A percentile compares a stretch with the other conserved stretches of the same genome.
These are phyloP conservation scores for Saturnispora bothae DNA, from an alignment of 805 yeast genomes.

Conservation along the genomic window DNA sequence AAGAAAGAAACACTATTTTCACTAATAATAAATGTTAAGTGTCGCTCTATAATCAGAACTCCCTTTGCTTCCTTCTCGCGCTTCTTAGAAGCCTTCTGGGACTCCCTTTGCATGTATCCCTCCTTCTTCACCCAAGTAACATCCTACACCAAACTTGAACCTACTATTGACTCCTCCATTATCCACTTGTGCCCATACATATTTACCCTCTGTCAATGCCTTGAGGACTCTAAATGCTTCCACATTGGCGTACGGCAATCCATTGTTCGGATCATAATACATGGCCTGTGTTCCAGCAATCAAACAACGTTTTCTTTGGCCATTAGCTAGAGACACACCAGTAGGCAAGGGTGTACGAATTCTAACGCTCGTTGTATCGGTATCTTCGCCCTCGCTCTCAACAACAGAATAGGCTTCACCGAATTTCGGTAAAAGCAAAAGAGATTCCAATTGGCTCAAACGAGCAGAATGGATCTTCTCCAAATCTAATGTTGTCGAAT, in stretches of 20 bases:
- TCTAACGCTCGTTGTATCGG: constrained; percentile 34
- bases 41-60: too few relatives aligned
- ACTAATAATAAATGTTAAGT: too few relatives aligned
- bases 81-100: constrained; percentile 65
- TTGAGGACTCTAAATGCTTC: constrained; percentile 62
- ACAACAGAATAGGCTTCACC: constrained; percentile 42
- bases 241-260: constrained; percentile 76
- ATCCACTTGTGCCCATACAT: constrained; percentile 41
- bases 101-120: constrained; percentile 70
- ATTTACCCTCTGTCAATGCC: constrained; percentile 44
- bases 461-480: constrained; percentile 19
- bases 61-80: too few relatives aligned
- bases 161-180: constrained; percentile 33
- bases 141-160: constrained; percentile 27
- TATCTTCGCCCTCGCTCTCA: constrained; percentile 34
- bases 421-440: constrained; percentile 45
- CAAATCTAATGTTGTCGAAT: constrained; percentile 19
- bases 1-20: too few relatives aligned
- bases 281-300: constrained; percentile 71
- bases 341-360: constrained; percentile 64
- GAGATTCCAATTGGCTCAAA: constrained; percentile 29
- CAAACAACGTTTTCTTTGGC: constrained; percentile 55
- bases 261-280: constrained; percentile 81
- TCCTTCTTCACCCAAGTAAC: constrained; percentile 32
- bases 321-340: constrained; percentile 63